Evolutionary conservation across 1,284 basidiomycete species (phyloP).

Genomic region (Leccinum glutinopallens): DNA sequence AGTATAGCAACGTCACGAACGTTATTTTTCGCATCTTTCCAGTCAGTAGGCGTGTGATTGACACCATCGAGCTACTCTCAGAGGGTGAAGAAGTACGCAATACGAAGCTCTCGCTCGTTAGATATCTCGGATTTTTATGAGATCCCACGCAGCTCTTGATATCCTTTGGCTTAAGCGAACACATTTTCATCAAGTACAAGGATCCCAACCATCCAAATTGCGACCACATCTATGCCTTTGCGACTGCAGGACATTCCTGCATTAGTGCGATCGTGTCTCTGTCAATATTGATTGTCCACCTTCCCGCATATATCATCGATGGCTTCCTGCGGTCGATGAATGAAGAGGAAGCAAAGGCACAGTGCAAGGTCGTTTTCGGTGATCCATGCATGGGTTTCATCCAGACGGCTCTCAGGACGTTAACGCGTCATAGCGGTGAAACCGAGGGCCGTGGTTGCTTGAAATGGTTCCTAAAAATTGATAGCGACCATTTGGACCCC

Average conservation of each 20-base stretch:
- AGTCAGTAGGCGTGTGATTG: not conserved
- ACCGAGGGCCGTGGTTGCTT: no score
- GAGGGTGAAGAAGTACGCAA: slow-evolving; percentile 10
- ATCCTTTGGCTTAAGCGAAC: slow-evolving; percentile 6
- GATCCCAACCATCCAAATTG: not conserved
- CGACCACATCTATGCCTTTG: not conserved
- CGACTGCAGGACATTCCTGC: slow-evolving; percentile 2
- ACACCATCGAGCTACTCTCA: slow-evolving; percentile 7
- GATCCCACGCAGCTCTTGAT: slow-evolving; percentile 56
- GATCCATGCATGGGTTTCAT: no score
- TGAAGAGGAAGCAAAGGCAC: no score
- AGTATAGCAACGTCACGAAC: slow-evolving; percentile 61
- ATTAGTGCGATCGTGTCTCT: no score
- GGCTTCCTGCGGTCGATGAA: no score
- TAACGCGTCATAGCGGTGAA: not conserved
- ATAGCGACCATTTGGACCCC: no score
- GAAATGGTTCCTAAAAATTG: no score
- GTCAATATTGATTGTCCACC: no score
- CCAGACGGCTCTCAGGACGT: not conserved
- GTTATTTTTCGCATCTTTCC: slow-evolving; percentile 34
- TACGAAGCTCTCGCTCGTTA: slow-evolving; percentile 48
- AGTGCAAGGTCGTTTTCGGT: no score
- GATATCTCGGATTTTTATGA: slow-evolving; percentile 60
- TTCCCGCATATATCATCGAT: no score
- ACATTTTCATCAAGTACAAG: not conserved